Evolutionary conservation across 2,329 filamentous ascomycete species (phyloP), one percentile per base, ranked within the genome.

Genomic region (Passalora sequoiae): DNA sequence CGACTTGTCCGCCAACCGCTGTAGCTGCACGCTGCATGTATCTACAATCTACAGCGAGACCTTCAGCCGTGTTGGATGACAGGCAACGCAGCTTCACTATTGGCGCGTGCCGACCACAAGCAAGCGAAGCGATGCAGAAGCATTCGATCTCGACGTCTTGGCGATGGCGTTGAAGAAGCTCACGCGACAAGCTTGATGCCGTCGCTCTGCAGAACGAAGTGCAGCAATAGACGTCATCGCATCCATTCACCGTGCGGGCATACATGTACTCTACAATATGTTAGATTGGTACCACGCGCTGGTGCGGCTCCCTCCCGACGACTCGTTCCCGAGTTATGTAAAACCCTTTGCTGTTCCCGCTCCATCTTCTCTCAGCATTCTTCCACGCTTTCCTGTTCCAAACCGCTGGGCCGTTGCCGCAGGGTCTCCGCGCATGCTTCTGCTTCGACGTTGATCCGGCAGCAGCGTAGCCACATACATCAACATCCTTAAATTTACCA

Each of bases 401-500:
- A 4, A 6, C 20, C 19, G 8, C 12, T 15, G 7, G 10, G 24
- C 6, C n/a, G 15, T n/a, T 6, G 32, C 17, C 17, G 13, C 10
- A n/a, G n/a, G n/a, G n/a, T 24, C 10, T 13, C 21, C 7, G 4
- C n/a, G n/a, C 17, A 2, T 19, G 19, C 17, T 28, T 22, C 25
- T 16, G 15, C 17, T 15, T 35, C 27, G 33, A 9, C 10, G 24
- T 36, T 24, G 33, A 12, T 13, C 10, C 33, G 20, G 10, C 20
- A 36, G 33, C 33, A 22, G 17, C 17, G 20, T 24, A 12, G 33
- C 32, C 29, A n/a, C 27, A 28, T 30, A 3, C 28, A 17, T 38
- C 9, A 33, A 15, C 35, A 47, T 47, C 40, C 36, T 44, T 16
- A 19, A 12, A 36, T 40, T 5, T n/a, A 33, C 17, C 40, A 40